Evolutionary conservation across 805 yeast species (phyloP).

Genomic region (Millerozyma acaciae): DNA sequence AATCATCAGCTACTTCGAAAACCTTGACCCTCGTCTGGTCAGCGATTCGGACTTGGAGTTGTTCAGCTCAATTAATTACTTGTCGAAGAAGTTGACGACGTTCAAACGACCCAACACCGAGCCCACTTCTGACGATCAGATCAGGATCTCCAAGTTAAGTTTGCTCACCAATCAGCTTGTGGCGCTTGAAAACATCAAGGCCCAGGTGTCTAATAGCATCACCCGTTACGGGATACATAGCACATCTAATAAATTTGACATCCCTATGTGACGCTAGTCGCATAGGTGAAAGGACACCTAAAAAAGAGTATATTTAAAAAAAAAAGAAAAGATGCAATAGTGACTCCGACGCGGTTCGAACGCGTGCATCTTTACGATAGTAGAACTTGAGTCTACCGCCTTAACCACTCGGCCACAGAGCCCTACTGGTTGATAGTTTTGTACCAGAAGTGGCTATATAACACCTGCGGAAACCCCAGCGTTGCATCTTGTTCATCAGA

Average conservation of each 20-base stretch:
- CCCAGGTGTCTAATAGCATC: constrained; percentile 12
- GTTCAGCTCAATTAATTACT: constrained; percentile 22
- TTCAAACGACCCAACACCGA: constrained; percentile 1
- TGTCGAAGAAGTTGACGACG: constrained; percentile 21
- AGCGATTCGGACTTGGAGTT: no score
- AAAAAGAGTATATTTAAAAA: not conserved
- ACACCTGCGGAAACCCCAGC: no score
- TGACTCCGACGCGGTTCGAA: constrained; percentile 14
- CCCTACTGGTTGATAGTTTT: constrained; percentile 4
- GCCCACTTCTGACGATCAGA: constrained; percentile 10
- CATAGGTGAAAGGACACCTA: not conserved
- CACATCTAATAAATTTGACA: not conserved
- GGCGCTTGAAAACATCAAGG: constrained; percentile 18
- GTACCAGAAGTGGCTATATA: no score
- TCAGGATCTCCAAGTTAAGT: constrained; percentile 25
- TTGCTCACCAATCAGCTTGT: constrained; percentile 28
- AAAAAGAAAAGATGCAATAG: constrained; percentile 6
- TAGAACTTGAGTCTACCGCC: constrained; percentile 14
- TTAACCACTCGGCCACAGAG: constrained; percentile 14
- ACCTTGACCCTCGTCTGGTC: no score
- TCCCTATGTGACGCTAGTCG: no score
- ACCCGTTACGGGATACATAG: constrained; percentile 6
- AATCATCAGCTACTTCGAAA: constrained; percentile 17
- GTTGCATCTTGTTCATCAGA: no score
- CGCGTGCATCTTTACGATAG: constrained; percentile 14